A percentile compares a stretch with the other conserved stretches of the same genome.
Evolutionary conservation across 192 early-diverging fungal genomes (phyloP).

Genomic region (Backusella morwellensis): DNA sequence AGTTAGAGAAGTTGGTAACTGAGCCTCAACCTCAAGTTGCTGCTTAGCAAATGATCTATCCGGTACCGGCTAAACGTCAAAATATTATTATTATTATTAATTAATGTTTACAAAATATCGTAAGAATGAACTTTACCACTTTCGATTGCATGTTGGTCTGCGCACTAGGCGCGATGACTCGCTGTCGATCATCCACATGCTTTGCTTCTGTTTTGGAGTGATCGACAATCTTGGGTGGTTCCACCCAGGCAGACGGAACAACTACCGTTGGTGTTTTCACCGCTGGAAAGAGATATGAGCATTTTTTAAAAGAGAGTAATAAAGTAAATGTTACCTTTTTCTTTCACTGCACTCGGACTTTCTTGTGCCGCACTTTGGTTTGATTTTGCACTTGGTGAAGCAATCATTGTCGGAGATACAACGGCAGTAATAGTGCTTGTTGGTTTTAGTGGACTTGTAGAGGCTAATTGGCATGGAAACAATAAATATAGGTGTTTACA

Average conservation of each 20-base stretch:
- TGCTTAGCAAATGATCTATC: neutral
- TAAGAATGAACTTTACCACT: neutral
- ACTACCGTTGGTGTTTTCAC: neutral
- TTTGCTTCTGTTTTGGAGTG: conserved; percentile 13
- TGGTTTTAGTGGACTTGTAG: conserved; percentile 13
- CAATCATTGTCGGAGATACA: neutral
- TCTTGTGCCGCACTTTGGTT: conserved; percentile 20
- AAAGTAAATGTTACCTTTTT: conserved; percentile 18
- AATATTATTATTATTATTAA: neutral
- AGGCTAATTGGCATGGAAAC: neutral
- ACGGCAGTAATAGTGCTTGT: neutral
- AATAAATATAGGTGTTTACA: neutral
- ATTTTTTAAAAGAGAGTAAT: no score
- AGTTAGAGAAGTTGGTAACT: conserved; percentile 49
- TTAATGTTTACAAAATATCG: no score
- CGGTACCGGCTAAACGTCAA: neutral
- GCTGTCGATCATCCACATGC: conserved; percentile 18
- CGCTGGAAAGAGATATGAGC: neutral
- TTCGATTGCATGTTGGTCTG: neutral
- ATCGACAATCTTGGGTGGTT: conserved; percentile 36
- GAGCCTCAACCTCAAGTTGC: conserved; percentile 30
- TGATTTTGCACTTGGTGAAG: conserved; percentile 13
- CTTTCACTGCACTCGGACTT: conserved; percentile 8
- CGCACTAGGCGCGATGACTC: conserved; percentile 3
- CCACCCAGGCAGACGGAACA: conserved; percentile 29